These are phyloP conservation scores for Oryza australiensis DNA, from an alignment of 176 grass and related monocot species.

Conservation along the genomic window DNA sequence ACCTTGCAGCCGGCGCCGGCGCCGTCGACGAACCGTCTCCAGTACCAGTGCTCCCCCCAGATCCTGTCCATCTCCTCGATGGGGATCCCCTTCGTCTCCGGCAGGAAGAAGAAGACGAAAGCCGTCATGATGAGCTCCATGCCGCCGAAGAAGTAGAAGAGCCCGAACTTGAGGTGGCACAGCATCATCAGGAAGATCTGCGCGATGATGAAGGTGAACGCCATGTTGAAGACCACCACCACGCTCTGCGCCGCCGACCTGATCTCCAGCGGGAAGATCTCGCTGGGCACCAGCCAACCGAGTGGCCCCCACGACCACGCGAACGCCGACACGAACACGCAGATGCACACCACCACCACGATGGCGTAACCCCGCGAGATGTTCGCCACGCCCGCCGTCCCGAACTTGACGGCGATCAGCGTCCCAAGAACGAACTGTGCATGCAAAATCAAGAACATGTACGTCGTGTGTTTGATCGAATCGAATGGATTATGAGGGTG, in stretches of 20 bases:
- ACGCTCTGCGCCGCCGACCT: constrained; percentile 68
- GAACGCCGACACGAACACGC: constrained; percentile 80
- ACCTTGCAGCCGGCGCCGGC: background rate
- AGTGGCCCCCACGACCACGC: constrained; percentile 89
- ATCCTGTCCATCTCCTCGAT: constrained; percentile 48
- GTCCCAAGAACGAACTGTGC: constrained; percentile 39
- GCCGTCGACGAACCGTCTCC: constrained; percentile 28
- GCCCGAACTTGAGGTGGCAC: constrained; percentile 63
- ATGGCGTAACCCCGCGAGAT: constrained; percentile 39
- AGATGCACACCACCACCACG: constrained; percentile 55
- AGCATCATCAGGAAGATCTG: constrained; percentile 67
- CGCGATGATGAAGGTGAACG: constrained; percentile 46
- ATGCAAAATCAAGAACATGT: background rate
- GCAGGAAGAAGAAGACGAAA: constrained; percentile 53
- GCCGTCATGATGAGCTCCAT: constrained; percentile 40
- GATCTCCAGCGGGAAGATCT: constrained; percentile 93
- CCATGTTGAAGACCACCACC: constrained; percentile 52
- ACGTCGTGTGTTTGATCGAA: too few species aligned
- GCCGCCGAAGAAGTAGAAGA: constrained; percentile 66
- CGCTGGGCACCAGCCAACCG: constrained; percentile 83
- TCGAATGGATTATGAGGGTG: too few species aligned
- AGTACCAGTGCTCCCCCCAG: constrained; percentile 44
- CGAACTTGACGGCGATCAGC: constrained; percentile 38
- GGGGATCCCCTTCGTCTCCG: constrained; percentile 51
- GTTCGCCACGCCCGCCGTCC: constrained; percentile 12